phyloP scores from a whole-genome alignment of 345 rosid species.

The Populus nigra region DNA sequence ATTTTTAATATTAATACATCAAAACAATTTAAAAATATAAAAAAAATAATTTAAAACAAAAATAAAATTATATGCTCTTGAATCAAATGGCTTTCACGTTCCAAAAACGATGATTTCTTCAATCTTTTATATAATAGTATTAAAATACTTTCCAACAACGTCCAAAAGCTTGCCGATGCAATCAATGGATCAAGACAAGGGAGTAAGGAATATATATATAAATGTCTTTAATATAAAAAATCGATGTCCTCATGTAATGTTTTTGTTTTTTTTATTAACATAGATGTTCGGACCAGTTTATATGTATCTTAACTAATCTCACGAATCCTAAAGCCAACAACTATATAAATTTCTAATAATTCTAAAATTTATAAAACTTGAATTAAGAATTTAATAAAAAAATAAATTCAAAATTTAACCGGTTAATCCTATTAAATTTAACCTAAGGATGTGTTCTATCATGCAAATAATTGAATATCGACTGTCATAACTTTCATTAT shows the following conservation, averaged over 20 bases:
- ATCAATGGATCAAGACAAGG: background rate
- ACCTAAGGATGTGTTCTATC: background rate
- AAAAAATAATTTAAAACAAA: too few relatives aligned
- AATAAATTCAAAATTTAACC: too few relatives aligned
- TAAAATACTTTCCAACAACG: background rate
- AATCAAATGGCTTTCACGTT: background rate
- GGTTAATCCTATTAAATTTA: too few relatives aligned
- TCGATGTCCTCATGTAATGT: too few relatives aligned
- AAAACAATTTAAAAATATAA: too few relatives aligned
- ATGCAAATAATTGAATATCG: background rate
- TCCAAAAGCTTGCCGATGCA: background rate
- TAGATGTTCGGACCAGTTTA: fast-evolving
- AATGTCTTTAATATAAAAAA: background rate
- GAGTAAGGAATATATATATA: background rate
- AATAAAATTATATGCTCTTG: too few relatives aligned
- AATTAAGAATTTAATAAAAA: too few relatives aligned
- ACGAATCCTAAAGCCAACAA: fast-evolving
- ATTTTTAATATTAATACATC: too few relatives aligned
- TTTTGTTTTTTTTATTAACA: too few relatives aligned
- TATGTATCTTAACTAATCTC: fast-evolving
- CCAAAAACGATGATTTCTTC: too few relatives aligned
- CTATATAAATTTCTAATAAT: fast-evolving
- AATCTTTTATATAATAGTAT: background rate
- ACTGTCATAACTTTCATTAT: background rate
- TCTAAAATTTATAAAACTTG: fast-evolving